phyloP scores from a whole-genome alignment of 2,329 filamentous ascomycete species.

The Aspergillus sp. region DNA sequence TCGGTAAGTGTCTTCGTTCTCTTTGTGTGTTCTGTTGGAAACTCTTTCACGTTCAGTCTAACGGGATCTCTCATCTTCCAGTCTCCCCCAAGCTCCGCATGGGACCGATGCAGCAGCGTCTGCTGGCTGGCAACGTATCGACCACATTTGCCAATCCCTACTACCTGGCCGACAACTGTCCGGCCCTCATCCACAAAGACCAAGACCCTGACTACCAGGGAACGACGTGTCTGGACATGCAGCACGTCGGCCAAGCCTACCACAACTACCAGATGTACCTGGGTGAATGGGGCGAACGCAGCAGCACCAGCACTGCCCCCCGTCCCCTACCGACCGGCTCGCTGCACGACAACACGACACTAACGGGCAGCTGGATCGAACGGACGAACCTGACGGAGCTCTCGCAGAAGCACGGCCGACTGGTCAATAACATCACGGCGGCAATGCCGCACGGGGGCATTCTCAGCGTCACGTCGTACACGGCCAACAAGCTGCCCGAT shows the following conservation, averaged over 20 bases:
- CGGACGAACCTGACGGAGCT: conserved; percentile 53
- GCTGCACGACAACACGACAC: conserved; percentile 70
- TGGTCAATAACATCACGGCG: conserved; percentile 74
- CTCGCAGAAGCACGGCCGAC: conserved; percentile 52
- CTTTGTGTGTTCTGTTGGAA: not conserved
- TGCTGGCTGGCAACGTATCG: conserved; percentile 58
- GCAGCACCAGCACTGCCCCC: conserved; percentile 44
- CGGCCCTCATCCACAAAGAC: conserved; percentile 55
- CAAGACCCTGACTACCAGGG: conserved; percentile 45
- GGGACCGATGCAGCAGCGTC: conserved; percentile 50
- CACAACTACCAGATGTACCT: conserved; percentile 67
- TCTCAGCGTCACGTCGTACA: conserved; percentile 61
- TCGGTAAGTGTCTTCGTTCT: conserved; percentile 44
- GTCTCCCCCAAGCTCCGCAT: conserved; percentile 70
- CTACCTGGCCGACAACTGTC: conserved; percentile 59
- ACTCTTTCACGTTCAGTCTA: not conserved
- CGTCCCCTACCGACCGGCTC: conserved; percentile 63
- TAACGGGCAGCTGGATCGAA: conserved; percentile 69
- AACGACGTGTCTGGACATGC: conserved; percentile 65
- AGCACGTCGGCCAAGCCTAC: conserved; percentile 67
- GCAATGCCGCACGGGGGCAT: conserved; percentile 75
- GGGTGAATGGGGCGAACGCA: conserved; percentile 54
- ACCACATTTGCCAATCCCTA: conserved; percentile 63
- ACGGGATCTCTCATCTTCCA: conserved; percentile 1
- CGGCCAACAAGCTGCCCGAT: conserved; percentile 66